Evolutionary conservation across 2,329 filamentous ascomycete species (phyloP), one percentile per base, ranked within the genome.

Genomic region (Epichloe sylvatica): DNA sequence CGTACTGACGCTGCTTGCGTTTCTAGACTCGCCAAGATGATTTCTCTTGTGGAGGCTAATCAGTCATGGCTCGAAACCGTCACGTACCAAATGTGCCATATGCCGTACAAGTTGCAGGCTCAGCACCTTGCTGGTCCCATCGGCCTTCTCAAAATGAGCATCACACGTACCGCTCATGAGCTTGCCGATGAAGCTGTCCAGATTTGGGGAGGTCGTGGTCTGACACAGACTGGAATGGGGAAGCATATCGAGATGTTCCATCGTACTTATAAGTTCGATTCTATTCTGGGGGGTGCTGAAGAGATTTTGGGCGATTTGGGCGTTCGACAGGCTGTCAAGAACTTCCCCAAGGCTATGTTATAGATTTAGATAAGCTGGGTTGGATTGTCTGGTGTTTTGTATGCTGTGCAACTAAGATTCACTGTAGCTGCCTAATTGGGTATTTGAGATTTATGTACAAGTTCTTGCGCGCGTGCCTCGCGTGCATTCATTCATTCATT

Each of bases 41-140:
- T 94, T 56, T 79, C 84, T 4, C 79, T 85, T 46, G 77, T 81
- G 56, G 87, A 94, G 66, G 75, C 84, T n/a, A 83, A 85, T 67
- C 87, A 94, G 65, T 78, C 86, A 19, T 94, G 86, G 86, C 77
- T 92, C 45, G 87, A 94, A 65, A 80, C 78, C 40, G 81, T 92
- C 61, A 88, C 86, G 19, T 87, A 88, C 70, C 87, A 94, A 63
- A 94, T 94, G 87, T 84, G 77, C 70, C 74, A 87, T 64, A 87
- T 94, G 84, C 77, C 77, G 35, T 92, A 94, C 67, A 74, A 76
- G 49, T 70, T 91, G 62, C 87, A 94, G 65, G 73, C 83, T 23
- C 79, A 80, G 60, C 75, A 84, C 58, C 76, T 94, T 1, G 84
- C 83, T 48, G 88, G 88, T 0, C 86, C 87, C 30, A 89, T 94